These are phyloP conservation scores for Yamadazyma takamatsuzukensis DNA, from an alignment of 805 yeast genomes.

Conservation along the genomic window DNA sequence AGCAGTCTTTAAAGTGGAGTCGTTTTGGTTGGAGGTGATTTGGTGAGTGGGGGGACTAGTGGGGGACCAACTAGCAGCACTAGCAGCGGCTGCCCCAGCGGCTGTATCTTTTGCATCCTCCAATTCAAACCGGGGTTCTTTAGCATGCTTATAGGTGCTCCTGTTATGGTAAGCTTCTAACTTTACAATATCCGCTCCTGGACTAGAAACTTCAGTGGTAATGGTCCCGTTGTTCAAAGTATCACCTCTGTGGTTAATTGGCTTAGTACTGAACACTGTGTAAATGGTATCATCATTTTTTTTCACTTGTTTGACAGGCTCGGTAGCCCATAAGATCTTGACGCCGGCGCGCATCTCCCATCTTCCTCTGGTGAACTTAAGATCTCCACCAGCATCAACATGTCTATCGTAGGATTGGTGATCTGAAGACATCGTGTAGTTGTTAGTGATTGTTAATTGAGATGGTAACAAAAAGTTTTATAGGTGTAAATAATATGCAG, in stretches of 20 bases:
- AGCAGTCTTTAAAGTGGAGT: background rate
- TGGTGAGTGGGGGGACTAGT: too few species aligned
- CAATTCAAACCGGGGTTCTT: conserved; percentile 22
- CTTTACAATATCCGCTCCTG: conserved; percentile 23
- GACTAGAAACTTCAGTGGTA: conserved; percentile 21
- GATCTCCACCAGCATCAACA: conserved; percentile 23
- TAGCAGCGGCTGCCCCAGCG: background rate
- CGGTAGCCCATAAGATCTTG: conserved; percentile 30
- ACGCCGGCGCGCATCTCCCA: conserved; percentile 28
- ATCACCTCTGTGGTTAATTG: conserved; percentile 18
- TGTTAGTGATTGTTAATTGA: too few species aligned
- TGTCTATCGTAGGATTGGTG: conserved; percentile 16
- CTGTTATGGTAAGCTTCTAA: conserved; percentile 27
- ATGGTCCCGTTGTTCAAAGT: conserved; percentile 23
- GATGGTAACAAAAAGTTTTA: too few species aligned
- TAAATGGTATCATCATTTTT: conserved; percentile 12
- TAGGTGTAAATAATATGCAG: too few species aligned
- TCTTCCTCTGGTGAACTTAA: conserved; percentile 28
- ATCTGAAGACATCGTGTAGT: too few species aligned
- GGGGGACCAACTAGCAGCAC: conserved; percentile 11
- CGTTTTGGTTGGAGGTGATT: conserved; percentile 10
- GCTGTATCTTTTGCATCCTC: background rate
- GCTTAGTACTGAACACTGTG: conserved; percentile 18
- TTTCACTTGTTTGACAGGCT: conserved; percentile 19
- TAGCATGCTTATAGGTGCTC: conserved; percentile 13